phyloP scores from a whole-genome alignment of 768 basidiomycete genomes.

The Leccinum barrowsii region DNA sequence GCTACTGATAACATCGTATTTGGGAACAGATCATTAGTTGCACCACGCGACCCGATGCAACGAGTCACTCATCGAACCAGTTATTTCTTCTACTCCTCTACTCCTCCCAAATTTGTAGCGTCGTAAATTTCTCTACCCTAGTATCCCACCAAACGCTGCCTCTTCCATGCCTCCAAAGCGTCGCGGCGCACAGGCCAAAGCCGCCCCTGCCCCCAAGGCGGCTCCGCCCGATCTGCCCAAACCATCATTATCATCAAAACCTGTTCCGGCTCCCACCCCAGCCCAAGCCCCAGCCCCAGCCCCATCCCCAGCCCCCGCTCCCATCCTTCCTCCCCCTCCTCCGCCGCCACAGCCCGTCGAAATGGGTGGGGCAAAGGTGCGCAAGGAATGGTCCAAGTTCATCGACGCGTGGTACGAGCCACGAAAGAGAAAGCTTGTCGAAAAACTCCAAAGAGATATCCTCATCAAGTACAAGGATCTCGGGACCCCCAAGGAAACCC shows the following conservation, averaged over 20 bases:
- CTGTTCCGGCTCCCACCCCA: slow-evolving; percentile 1
- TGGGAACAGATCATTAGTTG: slow-evolving; percentile 14
- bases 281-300: neutral
- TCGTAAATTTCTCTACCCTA: slow-evolving; percentile 10
- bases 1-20: slow-evolving; percentile 29
- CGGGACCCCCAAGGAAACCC: slow-evolving; percentile 23
- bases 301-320: slow-evolving; percentile 3
- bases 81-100: slow-evolving; percentile 17
- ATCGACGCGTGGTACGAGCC: slow-evolving; percentile 30
- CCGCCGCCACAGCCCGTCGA: slow-evolving; percentile 21
- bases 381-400: slow-evolving; percentile 31
- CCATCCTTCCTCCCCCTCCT: slow-evolving; percentile 7
- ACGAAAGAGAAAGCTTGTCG: slow-evolving; percentile 26
- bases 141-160: neutral
- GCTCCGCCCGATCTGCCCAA: slow-evolving; percentile 14
- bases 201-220: slow-evolving; percentile 10
- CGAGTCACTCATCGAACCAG: slow-evolving; percentile 24
- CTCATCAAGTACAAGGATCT: slow-evolving; percentile 31
- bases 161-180: slow-evolving; percentile 31
- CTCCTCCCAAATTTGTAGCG: slow-evolving; percentile 11
- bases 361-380: slow-evolving; percentile 21
- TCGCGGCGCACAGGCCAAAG: slow-evolving; percentile 17
- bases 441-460: slow-evolving; percentile 31
- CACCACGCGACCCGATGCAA: slow-evolving; percentile 27
- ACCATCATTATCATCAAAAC: slow-evolving; percentile 9